Evolutionary conservation across 108 stramenopile species (phyloP).

Genomic region (Conticribra weissflogii): DNA sequence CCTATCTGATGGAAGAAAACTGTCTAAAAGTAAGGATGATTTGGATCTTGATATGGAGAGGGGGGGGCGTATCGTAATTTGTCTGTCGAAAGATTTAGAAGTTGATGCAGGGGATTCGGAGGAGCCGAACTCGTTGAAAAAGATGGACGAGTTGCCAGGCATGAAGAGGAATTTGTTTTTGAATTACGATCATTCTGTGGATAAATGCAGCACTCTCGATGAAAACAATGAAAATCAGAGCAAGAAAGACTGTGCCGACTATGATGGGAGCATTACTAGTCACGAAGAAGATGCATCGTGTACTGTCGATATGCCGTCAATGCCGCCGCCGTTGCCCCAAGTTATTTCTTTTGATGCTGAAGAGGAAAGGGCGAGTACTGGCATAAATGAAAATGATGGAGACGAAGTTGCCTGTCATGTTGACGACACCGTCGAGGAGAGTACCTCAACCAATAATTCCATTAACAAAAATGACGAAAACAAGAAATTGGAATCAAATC

Average conservation of each 20-base stretch:
- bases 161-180: too few relatives aligned
- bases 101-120: not conserved
- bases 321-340: not conserved
- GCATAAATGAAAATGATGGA: too few relatives aligned
- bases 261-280: not conserved
- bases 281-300: not conserved
- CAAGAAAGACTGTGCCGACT: not conserved
- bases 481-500: too few relatives aligned
- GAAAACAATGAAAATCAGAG: not conserved
- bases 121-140: not conserved
- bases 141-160: too few relatives aligned
- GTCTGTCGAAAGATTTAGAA: not conserved
- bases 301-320: not conserved
- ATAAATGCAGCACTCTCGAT: not conserved
- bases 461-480: too few relatives aligned
- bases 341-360: not conserved
- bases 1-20: not conserved
- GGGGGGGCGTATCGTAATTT: slow-evolving; percentile 15
- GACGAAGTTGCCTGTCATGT: too few relatives aligned
- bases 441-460: too few relatives aligned
- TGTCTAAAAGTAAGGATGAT: not conserved
- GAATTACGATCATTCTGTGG: too few relatives aligned
- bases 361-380: too few relatives aligned
- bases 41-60: slow-evolving; percentile 1
- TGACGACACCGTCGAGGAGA: too few relatives aligned